These are phyloP conservation scores for Erodium trifolium DNA, from an alignment of 441 rosid species.

Conservation along the genomic window DNA sequence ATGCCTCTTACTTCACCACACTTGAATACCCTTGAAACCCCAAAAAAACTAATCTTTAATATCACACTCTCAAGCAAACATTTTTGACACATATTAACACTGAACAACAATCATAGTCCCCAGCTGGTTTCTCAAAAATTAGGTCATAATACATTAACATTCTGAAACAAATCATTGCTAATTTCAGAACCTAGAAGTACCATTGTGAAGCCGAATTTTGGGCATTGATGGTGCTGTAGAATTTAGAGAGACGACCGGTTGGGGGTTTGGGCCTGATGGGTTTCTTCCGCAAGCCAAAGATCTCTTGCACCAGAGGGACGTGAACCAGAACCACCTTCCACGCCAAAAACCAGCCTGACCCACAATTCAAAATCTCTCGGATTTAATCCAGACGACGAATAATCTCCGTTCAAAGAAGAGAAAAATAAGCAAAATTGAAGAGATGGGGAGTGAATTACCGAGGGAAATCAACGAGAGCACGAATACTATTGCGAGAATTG, in stretches of 20 bases:
- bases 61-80: neutral
- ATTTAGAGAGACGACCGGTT: slow-evolving; percentile 39
- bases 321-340: slow-evolving; percentile 81
- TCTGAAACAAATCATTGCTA: too few species aligned
- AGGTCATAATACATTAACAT: neutral
- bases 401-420: neutral
- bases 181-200: neutral
- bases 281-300: slow-evolving; percentile 58
- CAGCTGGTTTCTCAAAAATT: neutral
- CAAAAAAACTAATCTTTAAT: too few species aligned
- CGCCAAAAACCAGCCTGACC: slow-evolving; percentile 67
- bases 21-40: neutral
- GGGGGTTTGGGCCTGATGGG: slow-evolving; percentile 37
- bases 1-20: too few species aligned
- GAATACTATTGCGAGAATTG: slow-evolving; percentile 48
- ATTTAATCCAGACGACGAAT: too few species aligned
- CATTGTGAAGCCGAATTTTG: slow-evolving; percentile 15
- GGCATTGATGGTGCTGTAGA: slow-evolving; percentile 35
- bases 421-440: neutral
- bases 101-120: too few species aligned
- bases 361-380: neutral
- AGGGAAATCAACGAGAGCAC: slow-evolving; percentile 44
- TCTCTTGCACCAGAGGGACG: slow-evolving; percentile 75
- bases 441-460: slow-evolving; percentile 26
- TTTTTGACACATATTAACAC: neutral